A percentile compares a stretch with the other conserved stretches of the same genome.
phyloP scores from a whole-genome alignment of 805 yeast species.

The Debaryomyces maramus region DNA sequence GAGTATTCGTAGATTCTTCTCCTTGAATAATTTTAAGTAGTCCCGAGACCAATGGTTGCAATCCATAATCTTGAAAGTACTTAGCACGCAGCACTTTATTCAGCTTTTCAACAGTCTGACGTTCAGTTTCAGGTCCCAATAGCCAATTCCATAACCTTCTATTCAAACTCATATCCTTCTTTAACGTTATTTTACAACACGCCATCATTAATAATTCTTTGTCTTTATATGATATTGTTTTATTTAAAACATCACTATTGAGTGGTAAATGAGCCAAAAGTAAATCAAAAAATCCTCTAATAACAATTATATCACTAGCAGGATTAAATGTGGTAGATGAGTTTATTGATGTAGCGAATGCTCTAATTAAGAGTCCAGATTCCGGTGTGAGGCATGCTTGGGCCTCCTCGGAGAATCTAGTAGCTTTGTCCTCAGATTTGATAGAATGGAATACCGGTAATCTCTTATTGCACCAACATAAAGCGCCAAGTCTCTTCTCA shows the following conservation, averaged over 20 bases:
- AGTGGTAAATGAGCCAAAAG: slow-evolving; percentile 67
- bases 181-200: slow-evolving; percentile 67
- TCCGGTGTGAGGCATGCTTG: slow-evolving; percentile 68
- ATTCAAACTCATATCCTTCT: slow-evolving; percentile 91
- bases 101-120: slow-evolving; percentile 8
- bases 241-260: slow-evolving; percentile 55
- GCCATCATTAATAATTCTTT: slow-evolving; percentile 57
- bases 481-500: slow-evolving; percentile 80
- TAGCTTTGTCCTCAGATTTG: slow-evolving; percentile 14
- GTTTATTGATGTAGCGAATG: slow-evolving; percentile 67
- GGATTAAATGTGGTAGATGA: slow-evolving; percentile 32
- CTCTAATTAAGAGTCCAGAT: slow-evolving; percentile 74
- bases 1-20: slow-evolving; percentile 18
- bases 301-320: slow-evolving; percentile 61
- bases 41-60: slow-evolving; percentile 50
- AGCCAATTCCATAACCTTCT: slow-evolving; percentile 94
- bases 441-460: slow-evolving; percentile 60
- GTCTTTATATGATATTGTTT: slow-evolving; percentile 51
- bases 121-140: slow-evolving; percentile 65
- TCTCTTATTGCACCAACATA: slow-evolving; percentile 67
- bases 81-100: slow-evolving; percentile 35
- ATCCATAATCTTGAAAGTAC: slow-evolving; percentile 64
- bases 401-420: slow-evolving; percentile 48
- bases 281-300: slow-evolving; percentile 86
- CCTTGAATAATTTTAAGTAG: slow-evolving; percentile 49